Base-by-base conservation (phyloP, 441 rosid species). In the Rhodomyrtus psidioides region DNA sequence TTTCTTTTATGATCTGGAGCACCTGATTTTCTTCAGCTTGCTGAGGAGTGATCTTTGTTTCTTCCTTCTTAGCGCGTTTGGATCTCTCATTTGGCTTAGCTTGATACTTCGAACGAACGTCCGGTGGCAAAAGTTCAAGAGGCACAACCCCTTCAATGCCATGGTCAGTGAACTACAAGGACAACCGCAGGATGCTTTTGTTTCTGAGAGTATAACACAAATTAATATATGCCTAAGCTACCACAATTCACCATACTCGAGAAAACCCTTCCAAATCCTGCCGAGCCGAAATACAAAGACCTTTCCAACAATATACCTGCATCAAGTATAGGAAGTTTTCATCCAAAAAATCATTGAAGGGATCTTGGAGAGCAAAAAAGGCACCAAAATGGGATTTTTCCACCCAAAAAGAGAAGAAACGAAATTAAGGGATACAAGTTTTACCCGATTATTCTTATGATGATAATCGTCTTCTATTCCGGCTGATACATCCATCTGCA, bases 221-320 rank as follows among this genome's bases (percentile, higher is more conserved):
- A 70, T 39, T n/a, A n/a, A n/a, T n/a, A 70, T 39, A 70, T 34
- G 49, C 5, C 79, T 34, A 39, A 70, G 46, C 49, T 70, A 70
- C 19, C 86, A 56, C 55, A 82, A 82, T 34, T 39, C 42, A 55
- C 53, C 92, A 13, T 96, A 97, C 99, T 84, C 95, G 92, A 55
- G 99, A 97, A 90, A 97, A 97, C 84, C 98, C 98, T 85, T 97
- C 99, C 91, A 97, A 92, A 91, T 97, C 99, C 91, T 97, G 99
- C 87, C 98, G 92, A 82, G 99, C 99, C 83, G 99, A 89, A 88
- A 95, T 89, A 21, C 98, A 94, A 53, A 97, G 94, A 87, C 99
- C 99, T 91, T 97, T 97, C 99, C 99, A 96, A 94, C 99, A 97
- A 86, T 96, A 97, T 87, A 97, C 99, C 99, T 96, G 91, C 87